Evolutionary conservation across 176 grass and related monocot genomes (phyloP), one percentile per base, ranked within the genome.

Genomic region (Aegilops sharonensis): DNA sequence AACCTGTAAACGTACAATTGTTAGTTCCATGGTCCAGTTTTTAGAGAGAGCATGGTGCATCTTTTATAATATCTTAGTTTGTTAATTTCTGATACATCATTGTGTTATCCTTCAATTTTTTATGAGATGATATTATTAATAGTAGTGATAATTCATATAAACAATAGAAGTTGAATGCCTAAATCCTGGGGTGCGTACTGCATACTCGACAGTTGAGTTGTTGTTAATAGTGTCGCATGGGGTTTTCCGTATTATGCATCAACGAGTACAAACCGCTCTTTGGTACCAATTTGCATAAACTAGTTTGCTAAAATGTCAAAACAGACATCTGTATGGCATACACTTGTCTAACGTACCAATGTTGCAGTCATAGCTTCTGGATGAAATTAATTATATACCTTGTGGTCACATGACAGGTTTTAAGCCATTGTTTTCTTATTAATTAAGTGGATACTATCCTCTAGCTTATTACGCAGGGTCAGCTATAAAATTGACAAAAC

Each of bases 401-500:
- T 72, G 21, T 12, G 42, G n/a, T 73, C 11, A 25, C 32, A 81
- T 48, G 17, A 68, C 5, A 68, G 15, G 79, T 72, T 65, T 72
- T 6, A 43, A 64, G 4, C 37, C 71, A n/a, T 11, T 11, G 25
- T 32, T 73, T 57, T 61, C 63, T 27, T 17, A 77, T 91, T 17
- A 75, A 63, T 85, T 29, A 32, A 67, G 15, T 30, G 65, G 64
- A 75, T 68, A 57, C 14, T 68, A 21, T 76, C 9, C 12, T 76
- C 5, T 68, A 59, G 29, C 40, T 47, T 4, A 60, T 24, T 75
- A 29, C 43, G 17, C 75, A 45, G 31, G 62, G 39, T 37, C 10
- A 61, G 17, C 54, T 62, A 81, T 29, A 50, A 79, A 80, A 67
- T 81, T 85, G 59, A 7, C 45, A 68, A 81, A 60, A 60, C 15